Conservation (phyloP, 2,329 filamentous ascomycete genomes). For the Teratosphaeria viscida region DNA sequence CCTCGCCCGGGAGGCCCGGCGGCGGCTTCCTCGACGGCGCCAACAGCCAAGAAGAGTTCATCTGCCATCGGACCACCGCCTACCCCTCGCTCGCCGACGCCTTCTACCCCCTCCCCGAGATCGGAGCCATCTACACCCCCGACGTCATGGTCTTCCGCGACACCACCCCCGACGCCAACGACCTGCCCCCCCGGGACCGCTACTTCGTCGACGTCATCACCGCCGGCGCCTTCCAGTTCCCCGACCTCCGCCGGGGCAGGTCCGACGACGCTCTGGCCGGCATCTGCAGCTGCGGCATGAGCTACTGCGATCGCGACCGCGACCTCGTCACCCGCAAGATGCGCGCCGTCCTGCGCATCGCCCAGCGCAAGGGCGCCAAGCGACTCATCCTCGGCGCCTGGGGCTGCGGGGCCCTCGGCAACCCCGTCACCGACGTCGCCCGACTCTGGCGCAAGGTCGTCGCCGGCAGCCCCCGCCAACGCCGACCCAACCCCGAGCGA, state of each 20-base stretch:
- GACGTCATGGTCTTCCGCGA: constrained; percentile 51
- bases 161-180: constrained; percentile 26
- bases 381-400: constrained; percentile 52
- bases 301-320: constrained; percentile 37
- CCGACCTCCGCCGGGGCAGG: constrained; percentile 35
- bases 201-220: constrained; percentile 51
- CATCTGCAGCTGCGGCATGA: constrained; percentile 28
- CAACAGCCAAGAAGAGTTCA: constrained; percentile 50
- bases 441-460: constrained; percentile 41
- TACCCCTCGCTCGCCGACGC: constrained; percentile 47
- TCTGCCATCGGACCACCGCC: constrained; percentile 52
- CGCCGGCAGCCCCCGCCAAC: constrained; percentile 21
- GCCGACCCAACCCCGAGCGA: constrained; percentile 30
- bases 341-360: constrained; percentile 46
- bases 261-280: constrained; percentile 23
- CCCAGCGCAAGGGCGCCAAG: constrained; percentile 34
- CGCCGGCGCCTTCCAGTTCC: constrained; percentile 49
- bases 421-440: constrained; percentile 50
- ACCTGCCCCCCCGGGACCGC: constrained; percentile 38
- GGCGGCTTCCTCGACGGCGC: constrained; percentile 52
- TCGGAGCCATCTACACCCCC: constrained; percentile 46
- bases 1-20: constrained; percentile 50
- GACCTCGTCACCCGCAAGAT: constrained; percentile 47
- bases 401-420: constrained; percentile 55
- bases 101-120: constrained; percentile 51